Percentiles rank a stretch among this genome's conserved stretches.
These are phyloP conservation scores for Blastocystis sp. DNA, from an alignment of 352 stramenopile species.

Conservation along the genomic window DNA sequence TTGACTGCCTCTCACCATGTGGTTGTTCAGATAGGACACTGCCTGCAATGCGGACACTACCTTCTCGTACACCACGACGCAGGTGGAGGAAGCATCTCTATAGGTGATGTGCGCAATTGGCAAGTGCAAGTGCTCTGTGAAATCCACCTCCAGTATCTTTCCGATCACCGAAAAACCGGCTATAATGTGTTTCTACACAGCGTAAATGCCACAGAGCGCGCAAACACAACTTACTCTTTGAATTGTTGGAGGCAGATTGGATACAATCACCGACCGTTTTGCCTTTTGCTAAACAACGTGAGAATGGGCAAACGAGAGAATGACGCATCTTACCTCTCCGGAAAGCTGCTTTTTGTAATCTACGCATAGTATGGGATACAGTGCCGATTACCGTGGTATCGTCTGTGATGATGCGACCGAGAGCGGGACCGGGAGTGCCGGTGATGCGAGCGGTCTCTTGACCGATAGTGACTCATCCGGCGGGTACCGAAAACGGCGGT, in stretches of 20 bases:
- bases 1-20: conserved; percentile 26
- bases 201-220: neutral
- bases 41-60: conserved; percentile 26
- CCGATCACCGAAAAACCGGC: conserved; percentile 48
- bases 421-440: neutral
- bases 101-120: neutral
- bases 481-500: no score
- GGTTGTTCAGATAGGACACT: conserved; percentile 52
- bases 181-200: conserved; percentile 44
- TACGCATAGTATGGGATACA: neutral
- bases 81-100: neutral
- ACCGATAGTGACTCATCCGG: neutral
- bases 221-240: conserved; percentile 2
- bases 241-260: conserved; percentile 39
- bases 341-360: neutral
- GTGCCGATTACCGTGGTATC: neutral
- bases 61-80: conserved; percentile 5
- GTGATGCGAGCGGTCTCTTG: neutral
- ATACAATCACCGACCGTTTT: conserved; percentile 43
- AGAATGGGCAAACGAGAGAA: neutral
- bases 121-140: neutral
- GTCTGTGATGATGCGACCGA: neutral
- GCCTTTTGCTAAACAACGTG: conserved; percentile 16
- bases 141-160: neutral
- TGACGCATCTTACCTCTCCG: conserved; percentile 6